phyloP scores from a whole-genome alignment of 345 rosid species.

The Eucalyptus sp. region DNA sequence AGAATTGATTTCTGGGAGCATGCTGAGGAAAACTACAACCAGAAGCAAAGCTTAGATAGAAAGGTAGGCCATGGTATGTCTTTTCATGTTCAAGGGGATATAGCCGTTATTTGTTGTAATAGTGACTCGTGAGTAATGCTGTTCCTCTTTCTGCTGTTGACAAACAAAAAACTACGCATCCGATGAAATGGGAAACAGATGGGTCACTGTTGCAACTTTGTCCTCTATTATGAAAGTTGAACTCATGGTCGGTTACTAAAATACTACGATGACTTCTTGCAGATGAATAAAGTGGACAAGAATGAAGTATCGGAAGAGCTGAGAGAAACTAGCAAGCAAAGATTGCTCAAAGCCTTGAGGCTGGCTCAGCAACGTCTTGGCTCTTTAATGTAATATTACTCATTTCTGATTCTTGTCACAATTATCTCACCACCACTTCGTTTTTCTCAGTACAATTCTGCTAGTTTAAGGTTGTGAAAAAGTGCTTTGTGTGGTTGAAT shows the following conservation, averaged over 20 bases:
- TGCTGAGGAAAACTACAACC: constrained; percentile 64
- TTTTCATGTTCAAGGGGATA: neutral
- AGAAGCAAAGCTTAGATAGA: constrained; percentile 23
- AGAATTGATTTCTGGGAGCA: constrained; percentile 55
- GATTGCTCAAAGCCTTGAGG: constrained; percentile 45
- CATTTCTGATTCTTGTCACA: neutral
- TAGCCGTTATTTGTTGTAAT: neutral
- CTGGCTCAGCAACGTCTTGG: constrained; percentile 45
- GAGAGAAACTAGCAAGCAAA: constrained; percentile 62
- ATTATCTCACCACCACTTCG: neutral
- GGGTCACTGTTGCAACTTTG: neutral
- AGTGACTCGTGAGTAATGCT: neutral
- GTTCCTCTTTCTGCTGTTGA: neutral
- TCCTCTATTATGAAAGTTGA: neutral
- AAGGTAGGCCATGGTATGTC: constrained; percentile 23
- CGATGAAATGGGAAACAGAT: neutral
- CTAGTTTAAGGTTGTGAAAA: neutral
- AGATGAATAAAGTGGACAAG: constrained; percentile 53
- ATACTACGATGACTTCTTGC: neutral
- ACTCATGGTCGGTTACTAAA: neutral
- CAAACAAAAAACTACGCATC: neutral
- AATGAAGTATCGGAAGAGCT: constrained; percentile 50
- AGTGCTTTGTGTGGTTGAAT: neutral
- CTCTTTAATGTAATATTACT: constrained; percentile 14
- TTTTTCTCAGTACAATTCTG: neutral